Evolutionary conservation across 176 grass and related monocot species (phyloP), one percentile per base, ranked within the genome.

Genomic region (Oryza australiensis): DNA sequence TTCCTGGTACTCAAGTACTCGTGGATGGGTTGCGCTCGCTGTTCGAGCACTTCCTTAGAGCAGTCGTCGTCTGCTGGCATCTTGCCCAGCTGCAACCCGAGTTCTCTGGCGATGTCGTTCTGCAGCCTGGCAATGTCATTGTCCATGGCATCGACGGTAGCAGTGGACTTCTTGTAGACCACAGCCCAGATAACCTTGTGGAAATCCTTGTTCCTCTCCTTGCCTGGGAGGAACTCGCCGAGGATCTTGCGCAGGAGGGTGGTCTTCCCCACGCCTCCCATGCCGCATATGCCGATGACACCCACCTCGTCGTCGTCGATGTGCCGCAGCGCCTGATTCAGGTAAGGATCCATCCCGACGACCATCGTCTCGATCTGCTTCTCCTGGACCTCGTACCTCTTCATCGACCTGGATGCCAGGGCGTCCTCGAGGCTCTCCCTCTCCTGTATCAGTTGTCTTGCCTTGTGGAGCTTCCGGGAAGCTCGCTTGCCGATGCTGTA

Each of bases 201-300:
- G 33, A 68, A 68, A 8, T 68, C 18, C 18, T 1, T 68, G 2
- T 1, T 38, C 20, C 66, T 38, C 20, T 9, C 66, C 37, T 38
- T 38, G 37, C 37, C 6, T 0, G 66, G 66, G n/a, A 68, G 66
- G 66, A 68, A 68, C 33, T 38, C 33, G 33, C 18, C 20, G 9
- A n/a, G 33, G 66, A 68, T 68, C 33, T 4, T 38, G 32, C 66
- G 66, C 3, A 68, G 33, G 66, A 68, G 66, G 33, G 66, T 68
- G 66, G 64, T 67, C 64, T 67, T 67, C 64, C 64, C 64, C 2
- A 67, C 64, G 7, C 64, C 64, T 64, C 62, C 66, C 66, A 68
- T 68, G 66, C 66, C 66, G 18, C 66, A 68, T 11, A 68, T 23
- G 33, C 66, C 66, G 33, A 68, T 68, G 66, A 68, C 9, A 34